phyloP scores from a whole-genome alignment of 148 eudicot species.

The Heliamphora exappendiculata region DNA sequence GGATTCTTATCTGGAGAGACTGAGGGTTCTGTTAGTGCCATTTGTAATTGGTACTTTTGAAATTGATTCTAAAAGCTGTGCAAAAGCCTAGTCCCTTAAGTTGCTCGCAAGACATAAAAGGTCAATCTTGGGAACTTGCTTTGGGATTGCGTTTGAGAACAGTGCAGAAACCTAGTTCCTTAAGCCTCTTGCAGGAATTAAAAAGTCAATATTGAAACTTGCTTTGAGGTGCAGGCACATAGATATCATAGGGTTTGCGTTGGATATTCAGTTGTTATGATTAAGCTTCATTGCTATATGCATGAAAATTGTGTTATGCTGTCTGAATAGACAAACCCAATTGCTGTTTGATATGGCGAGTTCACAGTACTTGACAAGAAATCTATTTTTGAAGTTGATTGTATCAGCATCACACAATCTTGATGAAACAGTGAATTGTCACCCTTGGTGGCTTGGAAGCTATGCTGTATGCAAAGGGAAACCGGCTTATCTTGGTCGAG shows the following conservation, averaged over 20 bases:
- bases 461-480: background rate
- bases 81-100: background rate
- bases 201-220: background rate
- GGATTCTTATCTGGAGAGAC: background rate
- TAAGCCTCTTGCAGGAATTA: background rate
- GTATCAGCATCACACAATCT: background rate
- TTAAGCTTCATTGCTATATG: background rate
- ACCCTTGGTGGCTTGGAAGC: background rate
- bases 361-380: background rate
- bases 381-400: background rate
- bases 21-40: background rate
- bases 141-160: background rate
- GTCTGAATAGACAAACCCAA: background rate
- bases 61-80: background rate
- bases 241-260: background rate
- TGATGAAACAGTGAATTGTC: background rate
- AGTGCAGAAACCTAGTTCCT: background rate
- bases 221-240: background rate
- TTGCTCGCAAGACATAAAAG: background rate
- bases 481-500: background rate
- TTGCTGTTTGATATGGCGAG: background rate
- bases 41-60: background rate
- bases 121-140: background rate
- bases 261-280: background rate
- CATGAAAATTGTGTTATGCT: background rate